phyloP scores from a whole-genome alignment of 2,329 filamentous ascomycete species.

The Emmonsiellopsis sp. region DNA sequence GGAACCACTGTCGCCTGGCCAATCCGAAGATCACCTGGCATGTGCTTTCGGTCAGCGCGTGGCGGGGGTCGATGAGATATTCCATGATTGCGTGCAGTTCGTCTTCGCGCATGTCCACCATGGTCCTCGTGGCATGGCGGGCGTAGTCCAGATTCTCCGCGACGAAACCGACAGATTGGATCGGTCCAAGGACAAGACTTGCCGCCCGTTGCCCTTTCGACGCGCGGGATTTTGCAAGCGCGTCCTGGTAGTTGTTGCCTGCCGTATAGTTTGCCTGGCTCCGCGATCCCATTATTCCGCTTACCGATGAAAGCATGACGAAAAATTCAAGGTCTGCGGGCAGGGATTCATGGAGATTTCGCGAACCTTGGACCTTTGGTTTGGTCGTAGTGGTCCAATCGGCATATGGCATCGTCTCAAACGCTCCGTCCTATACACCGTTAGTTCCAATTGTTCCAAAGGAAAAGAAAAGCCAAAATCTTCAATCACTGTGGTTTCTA shows the following conservation, averaged over 20 bases:
- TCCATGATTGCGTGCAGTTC: conserved; percentile 13
- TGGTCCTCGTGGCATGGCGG: conserved; percentile 4
- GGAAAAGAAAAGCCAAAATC: not conserved
- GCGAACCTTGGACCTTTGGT: conserved; percentile 32
- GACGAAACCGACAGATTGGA: conserved; percentile 25
- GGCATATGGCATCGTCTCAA: conserved; percentile 31
- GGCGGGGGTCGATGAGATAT: conserved; percentile 12
- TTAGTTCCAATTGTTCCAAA: not conserved
- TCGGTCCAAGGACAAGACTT: conserved; percentile 22
- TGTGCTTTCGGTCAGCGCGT: conserved; percentile 7
- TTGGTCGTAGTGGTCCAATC: conserved; percentile 28
- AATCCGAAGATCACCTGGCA: conserved; percentile 14
- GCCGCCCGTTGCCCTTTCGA: conserved; percentile 14
- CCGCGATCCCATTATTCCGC: conserved; percentile 36
- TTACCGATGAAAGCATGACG: conserved; percentile 32
- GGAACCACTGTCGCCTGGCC: conserved; percentile 10
- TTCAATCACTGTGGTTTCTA: not conserved
- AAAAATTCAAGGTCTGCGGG: conserved; percentile 32
- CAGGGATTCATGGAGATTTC: conserved; percentile 25
- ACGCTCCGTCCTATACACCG: conserved; percentile 18
- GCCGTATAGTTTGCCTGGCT: conserved; percentile 38
- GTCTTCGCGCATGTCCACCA: conserved; percentile 10
- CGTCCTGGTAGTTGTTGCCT: conserved; percentile 30
- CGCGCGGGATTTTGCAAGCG: conserved; percentile 22
- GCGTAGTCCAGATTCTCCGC: conserved; percentile 17